These are phyloP conservation scores for Kluyveromyces starmeri DNA, from an alignment of 805 yeast genomes.

Conservation along the genomic window DNA sequence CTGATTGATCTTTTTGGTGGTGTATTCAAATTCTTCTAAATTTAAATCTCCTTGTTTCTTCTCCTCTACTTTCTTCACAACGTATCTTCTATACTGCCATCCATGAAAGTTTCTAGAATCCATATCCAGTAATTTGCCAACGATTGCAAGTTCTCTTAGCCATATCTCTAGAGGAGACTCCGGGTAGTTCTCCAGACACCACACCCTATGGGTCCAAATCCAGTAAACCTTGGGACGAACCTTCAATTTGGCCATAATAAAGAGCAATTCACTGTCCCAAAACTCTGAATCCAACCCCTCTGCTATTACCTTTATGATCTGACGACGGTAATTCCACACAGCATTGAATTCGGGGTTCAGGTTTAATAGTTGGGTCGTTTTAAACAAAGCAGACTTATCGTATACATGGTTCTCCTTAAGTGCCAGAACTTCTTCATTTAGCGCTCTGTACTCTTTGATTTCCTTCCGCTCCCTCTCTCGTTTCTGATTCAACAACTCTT, in stretches of 20 bases:
- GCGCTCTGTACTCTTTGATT: constrained; percentile 44
- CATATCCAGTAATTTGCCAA: constrained; percentile 52
- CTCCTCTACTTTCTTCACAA: constrained; percentile 35
- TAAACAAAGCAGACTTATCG: constrained; percentile 35
- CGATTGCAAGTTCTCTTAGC: constrained; percentile 62
- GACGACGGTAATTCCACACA: constrained; percentile 83
- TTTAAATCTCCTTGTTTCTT: constrained; percentile 25
- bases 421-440: constrained; percentile 38
- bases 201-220: constrained; percentile 90
- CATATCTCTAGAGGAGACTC: constrained; percentile 41
- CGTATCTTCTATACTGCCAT: constrained; percentile 84
- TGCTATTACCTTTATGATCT: constrained; percentile 36
- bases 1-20: constrained; percentile 66
- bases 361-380: constrained; percentile 49
- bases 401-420: constrained; percentile 26
- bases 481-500: constrained; percentile 46
- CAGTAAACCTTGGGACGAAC: constrained; percentile 85
- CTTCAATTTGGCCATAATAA: constrained; percentile 50
- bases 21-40: constrained; percentile 60
- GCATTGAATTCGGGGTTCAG: constrained; percentile 84
- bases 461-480: constrained; percentile 49
- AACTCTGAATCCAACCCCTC: constrained; percentile 21
- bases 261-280: constrained; percentile 48
- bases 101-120: constrained; percentile 91
- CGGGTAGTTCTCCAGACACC: constrained; percentile 58